Evolutionary conservation across 345 rosid species (phyloP).

Genomic region (Mercurialis annua): DNA sequence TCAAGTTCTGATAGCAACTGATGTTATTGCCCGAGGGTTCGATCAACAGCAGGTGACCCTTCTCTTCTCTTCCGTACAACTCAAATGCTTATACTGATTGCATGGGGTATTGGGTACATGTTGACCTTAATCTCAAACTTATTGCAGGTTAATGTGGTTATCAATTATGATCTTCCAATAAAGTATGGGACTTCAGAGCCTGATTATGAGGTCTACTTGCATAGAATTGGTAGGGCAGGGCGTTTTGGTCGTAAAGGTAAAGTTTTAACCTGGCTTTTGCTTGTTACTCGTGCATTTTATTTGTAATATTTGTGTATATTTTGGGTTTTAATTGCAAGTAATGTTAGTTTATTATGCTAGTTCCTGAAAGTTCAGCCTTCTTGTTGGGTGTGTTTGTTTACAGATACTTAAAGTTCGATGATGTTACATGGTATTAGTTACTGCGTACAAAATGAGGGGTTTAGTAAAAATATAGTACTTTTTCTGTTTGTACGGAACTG

Average conservation of each 20-base stretch:
- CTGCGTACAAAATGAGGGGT: too few relatives aligned
- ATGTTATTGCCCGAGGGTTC: constrained; percentile 86
- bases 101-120: neutral
- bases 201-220: constrained; percentile 86
- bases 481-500: neutral
- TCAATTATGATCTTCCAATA: constrained; percentile 76
- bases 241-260: constrained; percentile 92
- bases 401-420: too few relatives aligned
- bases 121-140: neutral
- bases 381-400: too few relatives aligned
- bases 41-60: constrained; percentile 78
- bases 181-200: constrained; percentile 59
- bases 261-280: neutral
- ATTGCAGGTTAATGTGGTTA: constrained; percentile 78
- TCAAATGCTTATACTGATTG: constrained; percentile 1
- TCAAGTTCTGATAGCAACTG: constrained; percentile 84
- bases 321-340: too few relatives aligned
- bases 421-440: too few relatives aligned
- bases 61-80: constrained; percentile 6
- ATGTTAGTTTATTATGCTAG: too few relatives aligned
- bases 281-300: neutral
- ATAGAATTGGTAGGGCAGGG: constrained; percentile 96
- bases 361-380: too few relatives aligned
- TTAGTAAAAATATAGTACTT: too few relatives aligned
- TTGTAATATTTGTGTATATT: too few relatives aligned